These are phyloP conservation scores for Erysiphe pulchra DNA, from an alignment of 2,329 filamentous ascomycete species.

Conservation along the genomic window DNA sequence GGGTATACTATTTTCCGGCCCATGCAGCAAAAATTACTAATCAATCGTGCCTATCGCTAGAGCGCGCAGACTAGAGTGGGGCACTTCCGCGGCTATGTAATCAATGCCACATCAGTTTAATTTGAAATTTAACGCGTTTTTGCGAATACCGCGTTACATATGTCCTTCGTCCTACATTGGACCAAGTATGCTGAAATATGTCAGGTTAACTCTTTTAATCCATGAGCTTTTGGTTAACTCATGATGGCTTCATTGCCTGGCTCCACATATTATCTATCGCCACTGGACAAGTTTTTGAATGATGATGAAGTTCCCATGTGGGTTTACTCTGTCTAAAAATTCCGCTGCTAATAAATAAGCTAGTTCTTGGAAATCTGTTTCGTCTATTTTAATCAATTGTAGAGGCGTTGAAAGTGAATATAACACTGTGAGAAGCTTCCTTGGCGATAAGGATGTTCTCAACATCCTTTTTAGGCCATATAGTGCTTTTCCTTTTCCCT, in stretches of 20 bases:
- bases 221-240: constrained; percentile 17
- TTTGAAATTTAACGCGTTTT: too few species aligned
- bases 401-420: constrained; percentile 30
- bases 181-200: too few species aligned
- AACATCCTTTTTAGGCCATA: constrained; percentile 42
- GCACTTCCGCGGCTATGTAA: too few species aligned
- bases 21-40: too few species aligned
- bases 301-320: constrained; percentile 63
- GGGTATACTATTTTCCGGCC: too few species aligned
- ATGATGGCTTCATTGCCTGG: constrained; percentile 46
- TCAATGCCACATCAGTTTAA: too few species aligned
- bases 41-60: too few species aligned
- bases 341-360: constrained; percentile 3
- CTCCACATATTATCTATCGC: constrained; percentile 58
- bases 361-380: constrained; percentile 36
- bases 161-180: too few species aligned
- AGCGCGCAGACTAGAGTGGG: too few species aligned
- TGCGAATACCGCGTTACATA: too few species aligned
- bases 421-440: constrained; percentile 34
- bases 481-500: constrained; percentile 37
- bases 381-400: constrained; percentile 27
- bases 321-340: constrained; percentile 12
- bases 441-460: constrained; percentile 42
- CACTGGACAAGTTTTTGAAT: constrained; percentile 62
- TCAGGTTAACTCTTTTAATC: neutral